phyloP scores from a whole-genome alignment of 2,329 filamentous ascomycete genomes.

The Shiraia sp. region DNA sequence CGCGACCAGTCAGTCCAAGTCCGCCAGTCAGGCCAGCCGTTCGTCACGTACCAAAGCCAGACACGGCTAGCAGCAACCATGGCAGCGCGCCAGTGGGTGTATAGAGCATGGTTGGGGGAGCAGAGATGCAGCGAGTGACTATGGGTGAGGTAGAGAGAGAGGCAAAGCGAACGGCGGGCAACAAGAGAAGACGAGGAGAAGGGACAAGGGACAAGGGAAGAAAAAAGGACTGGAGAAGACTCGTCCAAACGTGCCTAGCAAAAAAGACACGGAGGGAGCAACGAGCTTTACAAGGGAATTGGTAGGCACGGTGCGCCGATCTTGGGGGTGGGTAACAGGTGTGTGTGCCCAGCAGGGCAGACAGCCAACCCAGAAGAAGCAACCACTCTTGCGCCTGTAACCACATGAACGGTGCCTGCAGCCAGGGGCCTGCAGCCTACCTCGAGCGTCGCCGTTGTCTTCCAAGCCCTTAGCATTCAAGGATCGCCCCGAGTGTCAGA shows the following conservation, averaged over 20 bases:
- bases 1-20: constrained; percentile 12
- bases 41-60: constrained; percentile 35
- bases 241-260: background rate
- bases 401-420: constrained; percentile 15
- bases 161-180: constrained; percentile 1
- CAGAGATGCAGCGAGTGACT: constrained; percentile 24
- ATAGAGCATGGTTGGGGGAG: constrained; percentile 21
- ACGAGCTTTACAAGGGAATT: constrained; percentile 9
- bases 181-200: constrained; percentile 17
- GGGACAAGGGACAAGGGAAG: constrained; percentile 9
- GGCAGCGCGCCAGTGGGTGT: constrained; percentile 28
- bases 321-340: constrained; percentile 5
- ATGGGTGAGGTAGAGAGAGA: constrained; percentile 14
- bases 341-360: constrained; percentile 7
- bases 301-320: constrained; percentile 5
- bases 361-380: constrained; percentile 14
- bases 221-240: constrained; percentile 3
- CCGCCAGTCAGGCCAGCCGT: background rate
- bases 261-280: constrained; percentile 9
- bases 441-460: too few species aligned
- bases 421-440: too few species aligned
- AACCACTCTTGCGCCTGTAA: constrained; percentile 8
- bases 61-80: constrained; percentile 33
- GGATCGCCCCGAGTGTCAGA: too few species aligned
- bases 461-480: too few species aligned